These are phyloP conservation scores for Blastobotrys proliferans DNA, from an alignment of 1,139 yeast genomes.

Conservation along the genomic window DNA sequence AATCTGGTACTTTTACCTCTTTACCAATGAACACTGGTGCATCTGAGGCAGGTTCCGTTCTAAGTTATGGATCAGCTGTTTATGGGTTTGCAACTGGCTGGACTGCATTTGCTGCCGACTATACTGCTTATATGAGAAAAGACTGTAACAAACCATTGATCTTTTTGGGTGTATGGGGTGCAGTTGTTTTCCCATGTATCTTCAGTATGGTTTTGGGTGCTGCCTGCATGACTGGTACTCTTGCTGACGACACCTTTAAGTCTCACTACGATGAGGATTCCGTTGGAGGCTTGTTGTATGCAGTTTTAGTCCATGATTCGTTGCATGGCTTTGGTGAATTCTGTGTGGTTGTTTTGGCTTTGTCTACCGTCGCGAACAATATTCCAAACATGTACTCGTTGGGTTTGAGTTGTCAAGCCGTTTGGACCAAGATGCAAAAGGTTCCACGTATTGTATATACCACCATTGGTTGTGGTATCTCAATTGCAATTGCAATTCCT, in stretches of 20 bases:
- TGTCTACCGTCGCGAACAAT: conserved; percentile 85
- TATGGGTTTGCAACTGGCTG: conserved; percentile 94
- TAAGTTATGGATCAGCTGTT: conserved; percentile 80
- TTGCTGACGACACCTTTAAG: conserved; percentile 44
- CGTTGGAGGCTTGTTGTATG: conserved; percentile 80
- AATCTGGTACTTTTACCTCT: conserved; percentile 54
- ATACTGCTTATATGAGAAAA: conserved; percentile 78
- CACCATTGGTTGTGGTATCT: conserved; percentile 63
- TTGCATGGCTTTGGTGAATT: conserved; percentile 87
- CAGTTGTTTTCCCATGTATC: conserved; percentile 62
- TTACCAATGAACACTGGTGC: conserved; percentile 43
- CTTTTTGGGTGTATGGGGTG: conserved; percentile 59
- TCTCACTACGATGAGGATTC: conserved; percentile 50
- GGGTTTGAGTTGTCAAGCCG: conserved; percentile 78
- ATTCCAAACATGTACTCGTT: conserved; percentile 91
- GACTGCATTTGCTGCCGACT: conserved; percentile 91
- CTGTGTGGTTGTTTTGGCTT: conserved; percentile 75
- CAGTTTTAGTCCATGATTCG: conserved; percentile 70
- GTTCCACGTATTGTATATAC: conserved; percentile 86
- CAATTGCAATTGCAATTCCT: conserved; percentile 84
- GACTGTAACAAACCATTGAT: conserved; percentile 55
- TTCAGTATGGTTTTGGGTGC: conserved; percentile 83
- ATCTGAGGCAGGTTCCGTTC: conserved; percentile 65
- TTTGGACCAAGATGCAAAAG: conserved; percentile 65
- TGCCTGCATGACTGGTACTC: conserved; percentile 69